A percentile compares a stretch with the other conserved stretches of the same genome.
These are phyloP conservation scores for Kuraishia piskuri DNA, from an alignment of 805 yeast species.

Conservation along the genomic window DNA sequence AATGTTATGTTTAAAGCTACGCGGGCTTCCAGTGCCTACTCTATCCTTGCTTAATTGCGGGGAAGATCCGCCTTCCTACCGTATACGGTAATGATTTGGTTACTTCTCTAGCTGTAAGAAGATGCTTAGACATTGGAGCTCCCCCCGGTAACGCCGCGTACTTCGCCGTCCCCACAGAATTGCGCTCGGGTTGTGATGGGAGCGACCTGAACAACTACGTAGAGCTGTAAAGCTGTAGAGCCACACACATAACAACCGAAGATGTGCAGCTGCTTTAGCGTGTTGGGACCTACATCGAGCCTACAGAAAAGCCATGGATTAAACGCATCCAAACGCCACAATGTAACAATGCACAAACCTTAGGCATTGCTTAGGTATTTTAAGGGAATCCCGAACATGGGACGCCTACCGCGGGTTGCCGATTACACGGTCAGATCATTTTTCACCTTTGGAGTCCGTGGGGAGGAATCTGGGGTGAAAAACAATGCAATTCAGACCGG, in stretches of 20 bases:
- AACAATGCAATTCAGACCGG: background rate
- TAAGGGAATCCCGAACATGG: too few relatives aligned
- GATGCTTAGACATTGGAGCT: background rate
- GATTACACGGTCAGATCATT: background rate
- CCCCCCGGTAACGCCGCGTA: background rate
- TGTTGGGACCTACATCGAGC: background rate
- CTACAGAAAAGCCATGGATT: background rate
- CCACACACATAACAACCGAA: background rate
- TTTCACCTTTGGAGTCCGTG: background rate
- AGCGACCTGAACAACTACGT: too few relatives aligned
- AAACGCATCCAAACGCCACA: background rate
- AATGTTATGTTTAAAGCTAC: background rate
- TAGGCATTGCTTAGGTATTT: background rate
- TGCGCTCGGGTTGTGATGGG: background rate
- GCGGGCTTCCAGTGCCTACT: background rate
- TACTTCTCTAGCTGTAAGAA: background rate
- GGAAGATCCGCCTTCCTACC: background rate
- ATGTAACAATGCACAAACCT: background rate
- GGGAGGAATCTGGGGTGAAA: background rate
- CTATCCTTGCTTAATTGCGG: background rate
- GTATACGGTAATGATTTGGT: background rate
- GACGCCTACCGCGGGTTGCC: background rate
- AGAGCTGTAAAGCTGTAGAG: background rate
- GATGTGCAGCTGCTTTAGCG: background rate
- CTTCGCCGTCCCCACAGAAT: background rate